A percentile compares a stretch with the other conserved stretches of the same genome.
These are phyloP conservation scores for Mortierella sp. DNA, from an alignment of 371 early-diverging fungal genomes.

Conservation along the genomic window DNA sequence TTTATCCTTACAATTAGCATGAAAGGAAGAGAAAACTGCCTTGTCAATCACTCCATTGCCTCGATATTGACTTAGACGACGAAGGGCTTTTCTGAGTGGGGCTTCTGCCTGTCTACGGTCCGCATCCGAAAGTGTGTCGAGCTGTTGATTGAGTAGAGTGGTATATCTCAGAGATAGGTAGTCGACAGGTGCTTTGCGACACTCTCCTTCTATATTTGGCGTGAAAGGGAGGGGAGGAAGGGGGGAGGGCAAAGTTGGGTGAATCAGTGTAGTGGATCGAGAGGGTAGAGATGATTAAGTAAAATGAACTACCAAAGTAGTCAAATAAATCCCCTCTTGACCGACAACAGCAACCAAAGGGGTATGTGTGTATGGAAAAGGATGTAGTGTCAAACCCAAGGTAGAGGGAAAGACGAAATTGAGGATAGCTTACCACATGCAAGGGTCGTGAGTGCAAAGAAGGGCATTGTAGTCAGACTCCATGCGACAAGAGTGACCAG, in stretches of 20 bases:
- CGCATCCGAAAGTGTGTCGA: constrained; percentile 5
- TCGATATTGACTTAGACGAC: neutral
- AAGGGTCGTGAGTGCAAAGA: constrained; percentile 8
- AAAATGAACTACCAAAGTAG: too few relatives aligned
- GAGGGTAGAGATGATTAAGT: neutral
- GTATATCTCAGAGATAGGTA: constrained; percentile 19
- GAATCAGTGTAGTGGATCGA: neutral
- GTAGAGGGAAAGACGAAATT: too few relatives aligned
- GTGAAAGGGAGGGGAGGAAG: too few relatives aligned
- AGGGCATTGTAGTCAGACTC: constrained; percentile 6
- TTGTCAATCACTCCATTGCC: constrained; percentile 16
- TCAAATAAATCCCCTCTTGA: too few relatives aligned
- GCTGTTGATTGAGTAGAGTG: constrained; percentile 1
- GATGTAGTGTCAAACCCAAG: too few relatives aligned
- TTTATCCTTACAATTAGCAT: constrained; percentile 14
- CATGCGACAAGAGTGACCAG: neutral
- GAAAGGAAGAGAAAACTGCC: constrained; percentile 25
- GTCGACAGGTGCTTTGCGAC: constrained; percentile 15
- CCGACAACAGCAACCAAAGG: too few relatives aligned
- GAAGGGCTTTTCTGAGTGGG: neutral
- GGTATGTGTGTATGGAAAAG: neutral
- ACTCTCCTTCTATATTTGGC: constrained; percentile 10
- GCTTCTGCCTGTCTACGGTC: constrained; percentile 6
- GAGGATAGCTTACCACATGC: constrained; percentile 24
- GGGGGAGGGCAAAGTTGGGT: too few relatives aligned